These are phyloP conservation scores for Paramecium caudatum DNA, from an alignment of 73 alveolate genomes.

Conservation along the genomic window DNA sequence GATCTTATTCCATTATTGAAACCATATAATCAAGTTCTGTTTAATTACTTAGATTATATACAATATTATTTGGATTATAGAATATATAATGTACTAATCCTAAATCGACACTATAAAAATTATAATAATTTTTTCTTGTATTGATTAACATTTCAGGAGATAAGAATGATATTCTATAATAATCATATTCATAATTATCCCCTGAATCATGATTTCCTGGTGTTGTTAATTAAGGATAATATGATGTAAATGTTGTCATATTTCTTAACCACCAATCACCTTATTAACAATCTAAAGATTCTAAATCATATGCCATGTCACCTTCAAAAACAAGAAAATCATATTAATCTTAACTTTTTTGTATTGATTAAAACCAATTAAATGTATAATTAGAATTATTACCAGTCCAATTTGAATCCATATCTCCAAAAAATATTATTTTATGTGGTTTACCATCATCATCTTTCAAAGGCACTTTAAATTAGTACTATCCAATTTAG, in stretches of 20 bases:
- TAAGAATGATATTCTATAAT: conserved; percentile 13
- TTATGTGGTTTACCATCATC: not conserved
- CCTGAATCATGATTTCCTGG: conserved; percentile 71
- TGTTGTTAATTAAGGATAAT: conserved; percentile 3
- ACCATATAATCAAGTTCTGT: conserved; percentile 15
- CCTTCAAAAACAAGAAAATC: conserved; percentile 24
- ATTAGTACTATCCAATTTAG: not conserved
- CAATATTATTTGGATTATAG: conserved; percentile 30
- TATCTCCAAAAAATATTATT: conserved; percentile 50
- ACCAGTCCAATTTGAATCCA: conserved; percentile 55
- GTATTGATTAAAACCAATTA: conserved; percentile 15
- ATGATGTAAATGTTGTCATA: conserved; percentile 42
- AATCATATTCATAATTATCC: not conserved
- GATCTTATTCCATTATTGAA: conserved; percentile 22
- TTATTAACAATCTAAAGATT: conserved; percentile 2
- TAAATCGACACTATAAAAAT: conserved; percentile 42
- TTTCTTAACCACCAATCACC: conserved; percentile 67
- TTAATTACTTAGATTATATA: not conserved
- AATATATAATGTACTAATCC: conserved; percentile 46
- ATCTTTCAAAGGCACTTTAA: conserved; percentile 9
- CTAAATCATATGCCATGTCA: conserved; percentile 67
- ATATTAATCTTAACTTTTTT: not conserved
- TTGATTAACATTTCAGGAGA: conserved; percentile 12
- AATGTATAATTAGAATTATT: conserved; percentile 41
- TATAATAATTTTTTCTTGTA: conserved; percentile 21